A percentile compares a stretch with the other conserved stretches of the same genome.
These are phyloP conservation scores for Candida nemodendra DNA, from an alignment of 805 yeast genomes.

Conservation along the genomic window DNA sequence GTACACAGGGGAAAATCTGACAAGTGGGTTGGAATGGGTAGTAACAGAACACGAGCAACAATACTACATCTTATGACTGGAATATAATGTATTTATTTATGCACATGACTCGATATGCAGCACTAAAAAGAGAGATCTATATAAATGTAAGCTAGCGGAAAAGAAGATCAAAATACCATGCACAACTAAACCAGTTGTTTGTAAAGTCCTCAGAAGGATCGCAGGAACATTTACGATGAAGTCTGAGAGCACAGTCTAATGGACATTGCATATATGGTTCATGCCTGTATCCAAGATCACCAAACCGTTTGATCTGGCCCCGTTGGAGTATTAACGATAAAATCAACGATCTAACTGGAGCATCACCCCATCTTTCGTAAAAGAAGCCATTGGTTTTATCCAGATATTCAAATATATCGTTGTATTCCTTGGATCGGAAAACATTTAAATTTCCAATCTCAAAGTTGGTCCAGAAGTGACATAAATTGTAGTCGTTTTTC, in stretches of 20 bases:
- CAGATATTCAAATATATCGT: constrained; percentile 61
- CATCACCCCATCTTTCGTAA: constrained; percentile 93
- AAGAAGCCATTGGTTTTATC: constrained; percentile 84
- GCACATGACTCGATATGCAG: too few relatives aligned
- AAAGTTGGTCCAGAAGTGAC: constrained; percentile 90
- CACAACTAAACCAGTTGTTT: constrained; percentile 44
- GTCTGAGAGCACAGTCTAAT: constrained; percentile 50
- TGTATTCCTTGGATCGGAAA: constrained; percentile 68
- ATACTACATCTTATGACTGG: constrained; percentile 32
- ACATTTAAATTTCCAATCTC: constrained; percentile 73
- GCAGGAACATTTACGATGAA: constrained; percentile 65
- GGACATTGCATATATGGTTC: constrained; percentile 83
- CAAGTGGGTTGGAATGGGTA: constrained; percentile 43
- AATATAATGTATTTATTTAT: not conserved
- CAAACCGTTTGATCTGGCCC: constrained; percentile 68
- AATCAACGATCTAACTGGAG: constrained; percentile 72
- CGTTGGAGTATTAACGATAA: constrained; percentile 70
- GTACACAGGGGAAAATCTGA: constrained; percentile 40
- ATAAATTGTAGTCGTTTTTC: constrained; percentile 64
- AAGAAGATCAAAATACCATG: constrained; percentile 27
- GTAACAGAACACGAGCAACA: constrained; percentile 39
- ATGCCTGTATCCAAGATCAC: constrained; percentile 78
- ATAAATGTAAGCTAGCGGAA: not conserved
- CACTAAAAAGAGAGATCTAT: constrained; percentile 1
- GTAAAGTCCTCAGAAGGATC: constrained; percentile 68